Conservation (phyloP, 2,329 filamentous ascomycete species). For the Ceratocystis colombiana region DNA sequence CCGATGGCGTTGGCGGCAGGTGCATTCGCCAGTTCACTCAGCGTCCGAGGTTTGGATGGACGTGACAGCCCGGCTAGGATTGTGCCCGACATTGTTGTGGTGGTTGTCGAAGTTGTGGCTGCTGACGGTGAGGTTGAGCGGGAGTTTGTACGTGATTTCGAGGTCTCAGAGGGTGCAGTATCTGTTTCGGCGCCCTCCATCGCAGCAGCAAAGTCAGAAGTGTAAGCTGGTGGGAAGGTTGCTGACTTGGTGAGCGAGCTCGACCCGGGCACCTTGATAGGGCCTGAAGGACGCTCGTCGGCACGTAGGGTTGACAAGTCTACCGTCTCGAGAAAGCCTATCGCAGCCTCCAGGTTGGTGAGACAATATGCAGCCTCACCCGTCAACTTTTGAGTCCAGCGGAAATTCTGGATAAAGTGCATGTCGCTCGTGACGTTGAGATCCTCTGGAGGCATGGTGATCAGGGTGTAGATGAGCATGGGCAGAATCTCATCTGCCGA, state of each 20-base stretch:
- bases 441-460: constrained; percentile 75
- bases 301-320: constrained; percentile 79
- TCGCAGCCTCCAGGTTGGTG: constrained; percentile 88
- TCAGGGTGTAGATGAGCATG: constrained; percentile 90
- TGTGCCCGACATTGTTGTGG: constrained; percentile 5
- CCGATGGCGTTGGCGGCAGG: constrained; percentile 66
- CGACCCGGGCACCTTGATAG: constrained; percentile 46
- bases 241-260: constrained; percentile 39
- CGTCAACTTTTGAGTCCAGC: constrained; percentile 73
- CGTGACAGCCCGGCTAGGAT: constrained; percentile 25
- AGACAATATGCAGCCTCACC: constrained; percentile 94
- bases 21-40: constrained; percentile 79
- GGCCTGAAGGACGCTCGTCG: constrained; percentile 63
- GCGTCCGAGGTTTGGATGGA: constrained; percentile 50
- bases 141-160: background rate
- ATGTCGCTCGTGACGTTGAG: constrained; percentile 88
- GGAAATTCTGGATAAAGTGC: constrained; percentile 88
- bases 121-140: background rate
- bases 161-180: background rate
- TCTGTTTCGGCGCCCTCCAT: constrained; percentile 23
- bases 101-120: background rate
- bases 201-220: constrained; percentile 34
- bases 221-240: constrained; percentile 49
- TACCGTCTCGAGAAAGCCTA: constrained; percentile 90
- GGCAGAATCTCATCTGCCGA: constrained; percentile 96